Evolutionary conservation across 768 basidiomycete species (phyloP).

Genomic region (Candolleomyces eurysporus): DNA sequence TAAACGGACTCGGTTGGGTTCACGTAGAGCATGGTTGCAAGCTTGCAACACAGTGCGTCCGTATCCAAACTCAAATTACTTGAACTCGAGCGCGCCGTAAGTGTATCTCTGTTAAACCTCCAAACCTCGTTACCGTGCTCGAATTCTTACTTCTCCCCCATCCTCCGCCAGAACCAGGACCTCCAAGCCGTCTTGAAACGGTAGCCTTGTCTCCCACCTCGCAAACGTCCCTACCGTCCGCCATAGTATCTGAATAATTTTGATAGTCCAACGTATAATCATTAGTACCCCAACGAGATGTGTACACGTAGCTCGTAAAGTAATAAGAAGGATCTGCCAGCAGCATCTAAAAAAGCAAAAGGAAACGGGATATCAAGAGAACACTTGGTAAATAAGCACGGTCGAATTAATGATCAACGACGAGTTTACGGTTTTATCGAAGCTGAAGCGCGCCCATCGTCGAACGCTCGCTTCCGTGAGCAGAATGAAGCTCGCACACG

Average conservation of each 20-base stretch:
- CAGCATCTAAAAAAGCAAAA: no score
- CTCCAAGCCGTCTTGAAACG: slow-evolving; percentile 1
- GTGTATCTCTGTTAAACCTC: slow-evolving; percentile 17
- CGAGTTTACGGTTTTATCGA: background rate
- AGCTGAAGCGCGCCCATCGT: slow-evolving; percentile 9
- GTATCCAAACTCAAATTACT: slow-evolving; percentile 60
- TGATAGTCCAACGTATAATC: background rate
- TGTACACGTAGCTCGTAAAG: no score
- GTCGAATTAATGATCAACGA: no score
- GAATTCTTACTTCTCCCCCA: background rate
- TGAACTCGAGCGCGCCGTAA: slow-evolving; percentile 67
- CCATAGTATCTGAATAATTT: no score
- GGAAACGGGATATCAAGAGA: no score
- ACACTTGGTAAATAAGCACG: no score
- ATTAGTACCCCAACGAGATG: no score
- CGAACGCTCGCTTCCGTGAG: no score
- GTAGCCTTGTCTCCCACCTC: background rate
- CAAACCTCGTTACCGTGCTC: background rate
- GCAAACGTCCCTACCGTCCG: background rate
- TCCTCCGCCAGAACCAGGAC: background rate
- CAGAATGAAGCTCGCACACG: no score
- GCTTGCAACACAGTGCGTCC: slow-evolving; percentile 64
- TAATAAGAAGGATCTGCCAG: no score
- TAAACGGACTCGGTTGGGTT: background rate
- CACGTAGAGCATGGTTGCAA: slow-evolving; percentile 68